Evolutionary conservation across 2,329 filamentous ascomycete species (phyloP).

Genomic region (Ciborinia camelliae): DNA sequence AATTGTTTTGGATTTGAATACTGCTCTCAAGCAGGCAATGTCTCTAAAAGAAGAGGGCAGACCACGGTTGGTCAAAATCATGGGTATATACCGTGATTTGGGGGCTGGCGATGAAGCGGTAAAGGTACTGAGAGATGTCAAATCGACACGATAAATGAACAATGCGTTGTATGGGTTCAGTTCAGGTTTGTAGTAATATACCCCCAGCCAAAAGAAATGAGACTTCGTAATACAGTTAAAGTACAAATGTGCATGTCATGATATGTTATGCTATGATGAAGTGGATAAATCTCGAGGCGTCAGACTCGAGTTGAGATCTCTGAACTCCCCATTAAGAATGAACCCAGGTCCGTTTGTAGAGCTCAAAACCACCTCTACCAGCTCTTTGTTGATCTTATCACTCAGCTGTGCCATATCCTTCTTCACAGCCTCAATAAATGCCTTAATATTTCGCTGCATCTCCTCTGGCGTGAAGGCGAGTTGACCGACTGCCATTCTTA

Average conservation of each 20-base stretch:
- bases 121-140: conserved; percentile 43
- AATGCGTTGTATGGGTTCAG: conserved; percentile 42
- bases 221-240: conserved; percentile 41
- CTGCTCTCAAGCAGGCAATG: conserved; percentile 57
- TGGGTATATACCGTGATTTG: conserved; percentile 59
- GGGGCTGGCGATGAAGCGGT: conserved; percentile 58
- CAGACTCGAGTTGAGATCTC: conserved; percentile 55
- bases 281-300: conserved; percentile 51
- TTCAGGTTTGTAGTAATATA: conserved; percentile 41
- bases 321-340: conserved; percentile 78
- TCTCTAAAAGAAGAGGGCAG: conserved; percentile 40
- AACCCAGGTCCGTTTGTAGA: conserved; percentile 85
- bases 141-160: conserved; percentile 24
- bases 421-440: conserved; percentile 73
- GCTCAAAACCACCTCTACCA: conserved; percentile 76
- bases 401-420: conserved; percentile 66
- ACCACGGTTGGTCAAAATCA: conserved; percentile 49
- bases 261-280: conserved; percentile 38
- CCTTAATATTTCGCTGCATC: conserved; percentile 78
- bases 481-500: conserved; percentile 88
- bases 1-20: conserved; percentile 61
- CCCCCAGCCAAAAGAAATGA: conserved; percentile 29
- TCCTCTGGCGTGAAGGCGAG: conserved; percentile 84
- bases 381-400: conserved; percentile 64
- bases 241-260: conserved; percentile 33